A percentile compares a stretch with the other conserved stretches of the same genome.
These are phyloP conservation scores for Aspergillus bombycis DNA, from an alignment of 2,329 filamentous ascomycete species.

Conservation along the genomic window DNA sequence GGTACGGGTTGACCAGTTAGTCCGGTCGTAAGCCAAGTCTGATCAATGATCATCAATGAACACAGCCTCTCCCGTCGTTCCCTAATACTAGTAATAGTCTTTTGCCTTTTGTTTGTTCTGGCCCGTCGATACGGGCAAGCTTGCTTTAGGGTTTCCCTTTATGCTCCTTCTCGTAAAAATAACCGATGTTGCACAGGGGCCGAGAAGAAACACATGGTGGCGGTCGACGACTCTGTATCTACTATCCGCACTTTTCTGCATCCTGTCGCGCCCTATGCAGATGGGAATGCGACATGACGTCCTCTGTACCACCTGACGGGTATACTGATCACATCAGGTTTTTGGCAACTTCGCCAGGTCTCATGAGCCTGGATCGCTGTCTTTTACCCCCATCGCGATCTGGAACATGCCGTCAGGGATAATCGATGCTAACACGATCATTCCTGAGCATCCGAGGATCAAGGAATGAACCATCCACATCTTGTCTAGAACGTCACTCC, in stretches of 20 bases:
- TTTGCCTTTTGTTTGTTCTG: slow-evolving; percentile 8
- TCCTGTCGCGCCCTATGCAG: slow-evolving; percentile 2
- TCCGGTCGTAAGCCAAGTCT: not conserved
- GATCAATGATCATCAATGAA: not conserved
- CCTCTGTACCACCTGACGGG: slow-evolving; percentile 3
- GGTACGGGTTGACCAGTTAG: slow-evolving; percentile 5
- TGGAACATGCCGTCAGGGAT: slow-evolving; percentile 1
- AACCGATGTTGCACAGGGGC: slow-evolving; percentile 9
- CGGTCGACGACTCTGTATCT: slow-evolving; percentile 4
- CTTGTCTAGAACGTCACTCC: slow-evolving; percentile 13
- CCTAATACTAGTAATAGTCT: not conserved
- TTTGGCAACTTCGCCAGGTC: not conserved
- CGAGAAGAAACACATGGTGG: slow-evolving; percentile 12
- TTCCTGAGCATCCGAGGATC: not conserved
- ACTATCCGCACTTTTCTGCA: slow-evolving; percentile 3
- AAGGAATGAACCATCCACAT: slow-evolving; percentile 5
- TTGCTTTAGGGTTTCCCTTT: slow-evolving; percentile 8
- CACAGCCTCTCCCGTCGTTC: slow-evolving; percentile 8
- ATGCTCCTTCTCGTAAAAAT: slow-evolving; percentile 11
- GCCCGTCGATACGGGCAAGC: not conserved
- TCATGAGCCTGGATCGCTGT: not conserved
- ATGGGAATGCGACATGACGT: slow-evolving; percentile 3
- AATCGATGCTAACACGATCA: not conserved
- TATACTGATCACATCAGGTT: slow-evolving; percentile 2
- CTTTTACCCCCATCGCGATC: not conserved